These are phyloP conservation scores for Microglena sp. DNA, from an alignment of 139 green algal genomes.

Conservation along the genomic window DNA sequence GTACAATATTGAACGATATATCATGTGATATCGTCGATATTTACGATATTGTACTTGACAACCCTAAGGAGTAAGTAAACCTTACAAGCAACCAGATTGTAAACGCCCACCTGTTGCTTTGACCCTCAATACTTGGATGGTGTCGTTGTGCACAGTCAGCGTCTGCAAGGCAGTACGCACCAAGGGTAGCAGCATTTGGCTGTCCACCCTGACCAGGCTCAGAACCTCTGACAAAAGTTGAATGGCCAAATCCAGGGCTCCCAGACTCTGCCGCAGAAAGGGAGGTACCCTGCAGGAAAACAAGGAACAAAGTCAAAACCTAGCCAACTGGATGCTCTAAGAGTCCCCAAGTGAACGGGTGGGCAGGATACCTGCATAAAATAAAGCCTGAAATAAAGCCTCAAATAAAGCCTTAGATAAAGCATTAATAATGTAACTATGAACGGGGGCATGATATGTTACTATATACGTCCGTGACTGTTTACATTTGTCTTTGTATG, in stretches of 20 bases:
- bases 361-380: neutral
- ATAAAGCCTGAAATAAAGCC: neutral
- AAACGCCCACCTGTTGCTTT: conserved; percentile 38
- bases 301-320: no score
- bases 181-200: conserved; percentile 42
- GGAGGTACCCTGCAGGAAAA: neutral
- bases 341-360: no score
- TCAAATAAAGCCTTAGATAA: neutral
- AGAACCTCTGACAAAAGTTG: conserved; percentile 27
- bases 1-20: no score
- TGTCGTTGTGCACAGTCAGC: conserved; percentile 45
- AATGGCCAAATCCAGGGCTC: conserved; percentile 24
- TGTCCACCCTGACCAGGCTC: conserved; percentile 21
- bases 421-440: conserved; percentile 2
- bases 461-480: neutral
- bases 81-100: neutral
- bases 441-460: no score
- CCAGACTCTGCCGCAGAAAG: conserved; percentile 7
- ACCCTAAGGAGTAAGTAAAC: neutral
- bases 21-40: no score
- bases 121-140: conserved; percentile 43
- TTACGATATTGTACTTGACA: no score
- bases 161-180: conserved; percentile 31
- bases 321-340: no score
- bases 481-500: no score